phyloP scores from a whole-genome alignment of 768 basidiomycete species.

The Pulveroboletus ravenelii region DNA sequence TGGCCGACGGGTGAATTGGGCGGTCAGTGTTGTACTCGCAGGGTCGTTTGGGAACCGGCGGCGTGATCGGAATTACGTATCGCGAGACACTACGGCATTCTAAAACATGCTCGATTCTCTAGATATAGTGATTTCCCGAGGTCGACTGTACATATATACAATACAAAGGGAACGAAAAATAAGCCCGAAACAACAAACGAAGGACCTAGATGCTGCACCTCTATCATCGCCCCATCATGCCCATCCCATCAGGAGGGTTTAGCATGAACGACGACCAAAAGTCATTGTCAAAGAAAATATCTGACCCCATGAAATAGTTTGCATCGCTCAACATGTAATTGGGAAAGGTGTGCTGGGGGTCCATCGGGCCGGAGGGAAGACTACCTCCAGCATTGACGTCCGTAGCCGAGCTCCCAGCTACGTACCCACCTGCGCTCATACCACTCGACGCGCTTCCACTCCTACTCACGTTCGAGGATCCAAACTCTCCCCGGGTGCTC shows the following conservation, averaged over 20 bases:
- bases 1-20: neutral
- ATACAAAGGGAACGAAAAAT: neutral
- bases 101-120: neutral
- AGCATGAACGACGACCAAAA: slow-evolving; percentile 43
- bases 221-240: slow-evolving; percentile 8
- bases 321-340: slow-evolving; percentile 25
- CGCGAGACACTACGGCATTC: slow-evolving; percentile 1
- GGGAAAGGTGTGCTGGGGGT: slow-evolving; percentile 20
- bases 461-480: slow-evolving; percentile 14
- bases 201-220: neutral
- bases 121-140: neutral
- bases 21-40: neutral
- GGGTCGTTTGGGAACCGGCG: neutral
- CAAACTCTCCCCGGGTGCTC: slow-evolving; percentile 13
- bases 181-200: neutral
- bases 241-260: slow-evolving; percentile 26
- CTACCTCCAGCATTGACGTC: neutral
- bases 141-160: slow-evolving; percentile 5
- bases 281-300: slow-evolving; percentile 39
- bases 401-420: slow-evolving; percentile 2
- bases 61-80: neutral
- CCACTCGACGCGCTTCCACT: slow-evolving; percentile 17
- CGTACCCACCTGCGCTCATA: slow-evolving; percentile 10
- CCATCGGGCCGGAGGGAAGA: slow-evolving; percentile 3
- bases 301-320: slow-evolving; percentile 32